Evolutionary conservation across 371 early-diverging fungal genomes (phyloP).

Genomic region (Fennellomyces sp.): DNA sequence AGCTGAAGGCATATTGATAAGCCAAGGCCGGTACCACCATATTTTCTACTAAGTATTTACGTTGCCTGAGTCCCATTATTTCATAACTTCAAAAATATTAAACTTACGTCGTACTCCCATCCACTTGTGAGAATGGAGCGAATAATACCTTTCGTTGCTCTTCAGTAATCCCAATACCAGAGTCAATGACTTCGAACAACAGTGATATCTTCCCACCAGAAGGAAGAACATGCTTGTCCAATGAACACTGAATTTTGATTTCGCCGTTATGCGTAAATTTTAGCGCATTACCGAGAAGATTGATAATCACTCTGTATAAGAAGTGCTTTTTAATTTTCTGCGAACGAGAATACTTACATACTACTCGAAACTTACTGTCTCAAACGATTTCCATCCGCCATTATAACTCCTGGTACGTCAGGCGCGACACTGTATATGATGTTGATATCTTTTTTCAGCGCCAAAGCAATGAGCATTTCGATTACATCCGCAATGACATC

Average conservation of each 20-base stretch:
- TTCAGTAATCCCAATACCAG: conserved; percentile 59
- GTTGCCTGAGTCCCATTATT: not conserved
- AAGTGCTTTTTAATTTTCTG: not conserved
- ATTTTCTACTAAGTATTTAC: conserved; percentile 40
- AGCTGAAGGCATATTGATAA: conserved; percentile 60
- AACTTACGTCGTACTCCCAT: conserved; percentile 56
- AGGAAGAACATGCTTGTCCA: conserved; percentile 14
- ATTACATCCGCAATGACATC: conserved; percentile 58
- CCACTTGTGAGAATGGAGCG: conserved; percentile 62
- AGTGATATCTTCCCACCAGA: conserved; percentile 14
- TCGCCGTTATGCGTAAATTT: conserved; percentile 62
- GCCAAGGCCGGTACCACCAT: conserved; percentile 69
- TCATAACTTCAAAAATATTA: not conserved
- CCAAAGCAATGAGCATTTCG: conserved; percentile 57
- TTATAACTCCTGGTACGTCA: conserved; percentile 31
- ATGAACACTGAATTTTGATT: conserved; percentile 45
- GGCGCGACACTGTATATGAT: conserved; percentile 41
- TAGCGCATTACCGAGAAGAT: conserved; percentile 43
- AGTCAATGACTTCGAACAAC: conserved; percentile 49
- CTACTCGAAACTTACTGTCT: conserved; percentile 28
- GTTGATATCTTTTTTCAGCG: conserved; percentile 51
- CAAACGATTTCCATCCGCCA: conserved; percentile 54
- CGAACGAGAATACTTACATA: too few species aligned
- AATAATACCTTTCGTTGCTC: conserved; percentile 60
- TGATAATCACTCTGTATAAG: conserved; percentile 29